Evolutionary conservation across 139 green algal species (phyloP), one percentile per base, ranked within the genome.

Genomic region (Pleodorina starrii): DNA sequence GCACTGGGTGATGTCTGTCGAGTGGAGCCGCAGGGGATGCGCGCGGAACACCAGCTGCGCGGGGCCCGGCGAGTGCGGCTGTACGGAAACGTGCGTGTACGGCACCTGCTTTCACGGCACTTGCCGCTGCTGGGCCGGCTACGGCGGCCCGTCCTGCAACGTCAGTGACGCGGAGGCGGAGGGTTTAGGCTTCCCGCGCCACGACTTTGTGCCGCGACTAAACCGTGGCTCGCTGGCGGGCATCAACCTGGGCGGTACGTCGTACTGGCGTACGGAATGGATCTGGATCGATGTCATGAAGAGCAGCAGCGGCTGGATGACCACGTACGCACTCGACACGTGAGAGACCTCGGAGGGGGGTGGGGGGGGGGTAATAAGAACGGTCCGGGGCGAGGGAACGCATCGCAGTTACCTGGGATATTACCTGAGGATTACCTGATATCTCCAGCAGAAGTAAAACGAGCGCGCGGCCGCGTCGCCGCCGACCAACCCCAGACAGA

Each of bases 71-170:
- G 89, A 92, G 73, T 89, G 73, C 29, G 89, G 82, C 59, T 92
- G 89, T 43, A 25, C 46, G 2, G 43, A 71, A 5, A 25, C 23
- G 0, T 92, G 89, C 82, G 74, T 86, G 60, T 86, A 86, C 44
- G 89, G 89, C 42, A 69, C 35, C 2, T 92, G 89, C 74, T 82
- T 85, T 19, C 63, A 89, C 57, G 89, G 82, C 43, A 12, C 38
- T 25, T 92, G 89, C 82, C 68, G 80, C 32, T 92, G 89, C 74
- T 92, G 82, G 82, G 89, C 82, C 3, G 89, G 88, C 9, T 82
- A 51, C 40, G 73, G 85, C 38, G 73, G 69, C 44, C 27, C 72
- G 19, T 14, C 38, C 5, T 90, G 57, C 38, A 66, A 75, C 54
- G 3, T 82, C 40, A 75, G 40, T 54, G 73, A 77, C 10, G 87